phyloP scores from a whole-genome alignment of 768 basidiomycete genomes.

The Cystobasidiopsis lactophilus region DNA sequence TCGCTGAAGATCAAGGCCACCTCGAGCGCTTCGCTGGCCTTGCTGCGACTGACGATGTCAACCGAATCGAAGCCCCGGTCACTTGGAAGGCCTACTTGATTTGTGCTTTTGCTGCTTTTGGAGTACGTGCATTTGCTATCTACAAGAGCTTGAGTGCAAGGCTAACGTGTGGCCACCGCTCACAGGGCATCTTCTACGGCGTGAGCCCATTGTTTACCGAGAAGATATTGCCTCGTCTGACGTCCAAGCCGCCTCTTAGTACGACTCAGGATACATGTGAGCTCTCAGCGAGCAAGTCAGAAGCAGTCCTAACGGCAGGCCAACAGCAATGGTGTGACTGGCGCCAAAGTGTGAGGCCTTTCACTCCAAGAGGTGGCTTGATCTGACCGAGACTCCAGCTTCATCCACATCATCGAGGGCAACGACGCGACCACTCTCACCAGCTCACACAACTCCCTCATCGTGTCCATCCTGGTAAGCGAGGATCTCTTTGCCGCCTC shows the following conservation, averaged over 20 bases:
- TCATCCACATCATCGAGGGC: slow-evolving; percentile 18
- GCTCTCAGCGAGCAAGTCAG: too few relatives aligned
- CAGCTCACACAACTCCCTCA: slow-evolving; percentile 30
- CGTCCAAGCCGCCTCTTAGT: too few relatives aligned
- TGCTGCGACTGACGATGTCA: slow-evolving; percentile 7
- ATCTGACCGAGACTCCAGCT: too few relatives aligned
- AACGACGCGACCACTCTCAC: slow-evolving; percentile 4
- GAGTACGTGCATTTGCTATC: slow-evolving; percentile 5
- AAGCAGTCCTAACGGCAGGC: too few relatives aligned
- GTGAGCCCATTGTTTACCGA: too few relatives aligned
- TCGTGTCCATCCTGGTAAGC: slow-evolving; percentile 35
- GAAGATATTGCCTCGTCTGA: too few relatives aligned
- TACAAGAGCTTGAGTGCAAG: neutral
- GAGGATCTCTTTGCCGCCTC: neutral
- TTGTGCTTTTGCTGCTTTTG: slow-evolving; percentile 22
- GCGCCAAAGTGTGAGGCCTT: slow-evolving; percentile 34
- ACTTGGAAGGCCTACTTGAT: slow-evolving; percentile 24
- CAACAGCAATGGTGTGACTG: slow-evolving; percentile 50
- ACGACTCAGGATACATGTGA: slow-evolving; percentile 66
- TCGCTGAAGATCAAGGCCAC: too few relatives aligned
- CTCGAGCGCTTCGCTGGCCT: too few relatives aligned
- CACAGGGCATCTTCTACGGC: slow-evolving; percentile 26
- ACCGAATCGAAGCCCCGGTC: slow-evolving; percentile 26
- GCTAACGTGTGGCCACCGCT: neutral
- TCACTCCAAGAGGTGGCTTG: too few relatives aligned